Evolutionary conservation across 2,329 filamentous ascomycete genomes (phyloP).

Genomic region (Davidsoniella australis): DNA sequence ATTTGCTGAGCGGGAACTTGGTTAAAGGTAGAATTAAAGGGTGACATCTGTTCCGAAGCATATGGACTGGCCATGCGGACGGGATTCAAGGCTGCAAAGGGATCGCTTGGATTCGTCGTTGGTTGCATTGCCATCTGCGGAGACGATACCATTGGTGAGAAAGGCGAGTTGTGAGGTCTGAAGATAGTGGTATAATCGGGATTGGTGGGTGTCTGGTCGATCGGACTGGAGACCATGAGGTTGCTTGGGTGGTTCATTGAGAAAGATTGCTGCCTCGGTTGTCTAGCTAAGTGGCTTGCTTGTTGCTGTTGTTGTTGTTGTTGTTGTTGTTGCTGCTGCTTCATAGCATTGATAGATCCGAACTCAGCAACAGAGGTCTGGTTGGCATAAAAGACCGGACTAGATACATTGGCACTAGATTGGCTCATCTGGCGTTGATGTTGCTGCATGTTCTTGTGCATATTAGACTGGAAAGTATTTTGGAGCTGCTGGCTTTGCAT

Average conservation of each 20-base stretch:
- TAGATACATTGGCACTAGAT: background rate
- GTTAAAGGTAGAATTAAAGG: background rate
- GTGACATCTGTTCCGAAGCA: conserved; percentile 4
- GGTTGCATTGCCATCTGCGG: conserved; percentile 2
- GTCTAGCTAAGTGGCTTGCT: background rate
- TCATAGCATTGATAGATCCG: background rate
- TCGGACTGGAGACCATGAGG: conserved; percentile 6
- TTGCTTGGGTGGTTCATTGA: background rate
- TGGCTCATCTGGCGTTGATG: conserved; percentile 11
- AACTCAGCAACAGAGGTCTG: conserved; percentile 2
- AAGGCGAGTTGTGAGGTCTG: background rate
- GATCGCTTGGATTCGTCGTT: background rate
- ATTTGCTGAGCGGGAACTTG: background rate
- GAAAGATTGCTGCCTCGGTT: conserved; percentile 1
- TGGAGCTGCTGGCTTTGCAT: conserved; percentile 7
- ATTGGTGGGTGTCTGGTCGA: conserved; percentile 1
- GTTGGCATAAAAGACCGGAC: conserved; percentile 1
- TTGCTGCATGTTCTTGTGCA: conserved; percentile 15
- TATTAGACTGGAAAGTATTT: conserved; percentile 3
- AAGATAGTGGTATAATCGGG: conserved; percentile 2
- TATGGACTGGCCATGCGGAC: conserved; percentile 2
- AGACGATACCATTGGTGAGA: conserved; percentile 7
- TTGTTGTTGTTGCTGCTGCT: background rate
- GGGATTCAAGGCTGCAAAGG: conserved; percentile 5
- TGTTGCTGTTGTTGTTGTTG: background rate